These are phyloP conservation scores for Chaetomium strumarium DNA, from an alignment of 2,329 filamentous ascomycete genomes.

Conservation along the genomic window DNA sequence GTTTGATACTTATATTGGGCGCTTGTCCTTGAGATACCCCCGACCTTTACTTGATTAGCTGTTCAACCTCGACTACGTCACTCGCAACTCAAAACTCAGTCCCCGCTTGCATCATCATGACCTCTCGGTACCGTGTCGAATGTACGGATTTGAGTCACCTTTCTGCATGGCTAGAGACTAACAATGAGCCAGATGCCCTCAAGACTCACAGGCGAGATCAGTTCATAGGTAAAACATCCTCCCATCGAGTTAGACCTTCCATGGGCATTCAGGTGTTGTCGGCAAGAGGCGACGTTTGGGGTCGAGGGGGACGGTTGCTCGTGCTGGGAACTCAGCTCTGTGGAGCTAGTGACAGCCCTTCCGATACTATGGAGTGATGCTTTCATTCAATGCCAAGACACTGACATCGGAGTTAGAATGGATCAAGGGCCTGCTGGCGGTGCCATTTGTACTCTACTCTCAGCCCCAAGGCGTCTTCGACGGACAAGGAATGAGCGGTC, in stretches of 20 bases:
- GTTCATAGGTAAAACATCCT: conserved; percentile 53
- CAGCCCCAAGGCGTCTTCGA: conserved; percentile 87
- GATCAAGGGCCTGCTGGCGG: conserved; percentile 91
- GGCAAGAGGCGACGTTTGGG: not conserved
- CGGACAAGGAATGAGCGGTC: conserved; percentile 42
- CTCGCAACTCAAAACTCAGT: not conserved
- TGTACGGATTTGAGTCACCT: conserved; percentile 48
- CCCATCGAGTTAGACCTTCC: not conserved
- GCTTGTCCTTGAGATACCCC: not conserved
- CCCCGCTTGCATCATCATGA: conserved; percentile 39
- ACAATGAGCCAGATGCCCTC: conserved; percentile 45
- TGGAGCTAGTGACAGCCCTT: not conserved
- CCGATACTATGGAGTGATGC: not conserved
- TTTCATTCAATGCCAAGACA: too few species aligned
- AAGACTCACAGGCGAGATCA: conserved; percentile 90
- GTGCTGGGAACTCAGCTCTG: too few species aligned
- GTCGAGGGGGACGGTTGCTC: too few species aligned
- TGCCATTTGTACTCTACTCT: conserved; percentile 93
- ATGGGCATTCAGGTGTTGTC: not conserved
- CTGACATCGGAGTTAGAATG: conserved; percentile 56
- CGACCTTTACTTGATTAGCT: not conserved
- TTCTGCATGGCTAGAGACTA: not conserved
- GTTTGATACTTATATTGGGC: not conserved
- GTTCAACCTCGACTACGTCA: not conserved
- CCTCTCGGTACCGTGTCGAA: conserved; percentile 63